Conservation (phyloP, 257 asterid genomes). For the Verbascum thapsus region DNA sequence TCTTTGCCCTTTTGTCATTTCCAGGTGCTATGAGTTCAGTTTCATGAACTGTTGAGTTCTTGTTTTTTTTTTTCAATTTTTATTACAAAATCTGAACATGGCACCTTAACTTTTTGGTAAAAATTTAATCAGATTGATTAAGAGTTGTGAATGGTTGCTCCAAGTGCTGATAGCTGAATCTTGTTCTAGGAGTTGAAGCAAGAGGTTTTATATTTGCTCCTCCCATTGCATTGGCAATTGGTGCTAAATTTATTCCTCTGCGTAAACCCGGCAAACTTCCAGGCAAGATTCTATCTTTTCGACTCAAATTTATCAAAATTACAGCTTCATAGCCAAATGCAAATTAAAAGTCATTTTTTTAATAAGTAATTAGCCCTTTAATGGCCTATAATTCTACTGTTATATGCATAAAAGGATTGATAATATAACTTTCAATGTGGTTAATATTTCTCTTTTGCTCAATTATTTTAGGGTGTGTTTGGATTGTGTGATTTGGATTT, state of each 20-base stretch:
- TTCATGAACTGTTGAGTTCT: neutral
- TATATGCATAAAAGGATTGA: no score
- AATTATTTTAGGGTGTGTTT: no score
- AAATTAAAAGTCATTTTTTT: neutral
- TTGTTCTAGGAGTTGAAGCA: conserved; percentile 73
- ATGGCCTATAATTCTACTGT: no score
- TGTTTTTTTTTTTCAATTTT: no score
- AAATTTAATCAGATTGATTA: conserved; percentile 13
- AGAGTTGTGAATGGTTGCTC: conserved; percentile 17
- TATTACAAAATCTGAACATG: conserved; percentile 15
- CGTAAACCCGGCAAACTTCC: conserved; percentile 79
- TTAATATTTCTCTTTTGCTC: no score
- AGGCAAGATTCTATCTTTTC: conserved; percentile 59
- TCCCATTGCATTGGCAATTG: conserved; percentile 77
- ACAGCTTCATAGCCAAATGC: neutral
- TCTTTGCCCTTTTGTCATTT: neutral
- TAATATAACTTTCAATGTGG: no score
- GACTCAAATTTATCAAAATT: neutral
- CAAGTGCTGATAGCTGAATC: conserved; percentile 10
- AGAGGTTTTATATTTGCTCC: conserved; percentile 86
- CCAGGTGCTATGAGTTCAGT: neutral
- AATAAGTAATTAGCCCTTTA: neutral
- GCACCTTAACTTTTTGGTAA: neutral
- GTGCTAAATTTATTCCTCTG: conserved; percentile 73
- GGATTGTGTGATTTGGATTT: no score